Conservation (phyloP, 2,329 filamentous ascomycete species). For the Botrytis elliptica region DNA sequence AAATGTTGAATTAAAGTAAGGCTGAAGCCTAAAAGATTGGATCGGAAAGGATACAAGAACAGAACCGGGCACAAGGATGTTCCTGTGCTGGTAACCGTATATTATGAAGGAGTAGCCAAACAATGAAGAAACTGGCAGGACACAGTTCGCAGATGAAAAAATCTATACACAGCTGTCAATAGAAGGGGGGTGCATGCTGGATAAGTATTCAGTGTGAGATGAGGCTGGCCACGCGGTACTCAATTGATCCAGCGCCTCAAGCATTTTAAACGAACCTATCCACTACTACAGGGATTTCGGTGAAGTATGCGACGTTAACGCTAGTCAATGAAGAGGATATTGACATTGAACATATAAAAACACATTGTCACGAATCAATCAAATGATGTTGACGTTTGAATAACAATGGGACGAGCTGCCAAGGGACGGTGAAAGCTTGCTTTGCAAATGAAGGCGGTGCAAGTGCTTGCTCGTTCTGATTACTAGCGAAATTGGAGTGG, state of each 20-base stretch:
- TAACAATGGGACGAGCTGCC: constrained; percentile 4
- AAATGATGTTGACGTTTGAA: constrained; percentile 2
- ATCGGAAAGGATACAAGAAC: neutral
- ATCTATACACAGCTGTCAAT: too few relatives aligned
- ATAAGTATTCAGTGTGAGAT: neutral
- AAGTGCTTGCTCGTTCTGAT: constrained; percentile 1
- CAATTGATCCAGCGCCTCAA: neutral
- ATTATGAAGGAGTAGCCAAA: neutral
- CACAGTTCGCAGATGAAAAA: neutral
- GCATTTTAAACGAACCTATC: constrained; percentile 4
- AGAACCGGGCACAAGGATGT: neutral
- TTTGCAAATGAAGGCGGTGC: neutral
- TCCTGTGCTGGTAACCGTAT: neutral
- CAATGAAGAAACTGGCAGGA: neutral
- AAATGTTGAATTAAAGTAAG: neutral
- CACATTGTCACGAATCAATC: neutral
- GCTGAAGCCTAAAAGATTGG: constrained; percentile 1
- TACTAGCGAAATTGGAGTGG: neutral
- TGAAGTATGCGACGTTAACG: neutral
- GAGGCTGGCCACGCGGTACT: neutral
- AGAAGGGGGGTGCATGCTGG: neutral
- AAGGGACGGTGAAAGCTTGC: neutral
- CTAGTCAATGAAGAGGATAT: neutral
- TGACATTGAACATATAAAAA: neutral
- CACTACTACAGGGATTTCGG: constrained; percentile 4